Conservation (phyloP, 2,329 filamentous ascomycete genomes). For the Cytospora mali region DNA sequence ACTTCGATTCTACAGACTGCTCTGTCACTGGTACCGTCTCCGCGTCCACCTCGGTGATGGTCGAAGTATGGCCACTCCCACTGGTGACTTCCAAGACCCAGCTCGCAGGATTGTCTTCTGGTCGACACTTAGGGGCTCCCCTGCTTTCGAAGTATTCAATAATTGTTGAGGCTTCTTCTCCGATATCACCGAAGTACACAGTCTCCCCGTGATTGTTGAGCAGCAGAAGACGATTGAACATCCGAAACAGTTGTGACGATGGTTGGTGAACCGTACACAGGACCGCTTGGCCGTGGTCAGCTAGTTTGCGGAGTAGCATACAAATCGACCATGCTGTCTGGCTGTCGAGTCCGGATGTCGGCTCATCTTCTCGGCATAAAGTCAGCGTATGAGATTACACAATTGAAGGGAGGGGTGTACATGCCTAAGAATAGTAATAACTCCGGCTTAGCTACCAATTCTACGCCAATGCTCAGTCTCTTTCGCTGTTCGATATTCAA, state of each 20-base stretch:
- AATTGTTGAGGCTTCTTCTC: slow-evolving; percentile 58
- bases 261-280: slow-evolving; percentile 61
- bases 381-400: too few relatives aligned
- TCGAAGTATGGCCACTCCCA: too few relatives aligned
- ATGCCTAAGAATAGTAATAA: slow-evolving; percentile 63
- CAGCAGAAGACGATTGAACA: slow-evolving; percentile 65
- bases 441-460: slow-evolving; percentile 58
- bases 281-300: slow-evolving; percentile 56
- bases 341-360: slow-evolving; percentile 63
- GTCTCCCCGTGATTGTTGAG: slow-evolving; percentile 66
- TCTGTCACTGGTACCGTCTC: too few relatives aligned
- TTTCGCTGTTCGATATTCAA: slow-evolving; percentile 66
- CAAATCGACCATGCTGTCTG: slow-evolving; percentile 67
- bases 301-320: slow-evolving; percentile 63
- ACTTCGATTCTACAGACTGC: too few relatives aligned
- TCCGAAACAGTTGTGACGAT: slow-evolving; percentile 54
- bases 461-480: slow-evolving; percentile 63
- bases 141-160: slow-evolving; percentile 66
- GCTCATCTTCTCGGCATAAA: too few relatives aligned
- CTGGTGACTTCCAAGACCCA: slow-evolving; percentile 67
- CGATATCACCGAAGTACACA: slow-evolving; percentile 71
- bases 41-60: too few relatives aligned
- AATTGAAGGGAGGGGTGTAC: too few relatives aligned
- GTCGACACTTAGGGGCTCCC: slow-evolving; percentile 61
- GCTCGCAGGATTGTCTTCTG: slow-evolving; percentile 72